A percentile compares a stretch with the other conserved stretches of the same genome.
Conservation (phyloP, 1,139 yeast species). For the Debaryomycetaceae sp. region DNA sequence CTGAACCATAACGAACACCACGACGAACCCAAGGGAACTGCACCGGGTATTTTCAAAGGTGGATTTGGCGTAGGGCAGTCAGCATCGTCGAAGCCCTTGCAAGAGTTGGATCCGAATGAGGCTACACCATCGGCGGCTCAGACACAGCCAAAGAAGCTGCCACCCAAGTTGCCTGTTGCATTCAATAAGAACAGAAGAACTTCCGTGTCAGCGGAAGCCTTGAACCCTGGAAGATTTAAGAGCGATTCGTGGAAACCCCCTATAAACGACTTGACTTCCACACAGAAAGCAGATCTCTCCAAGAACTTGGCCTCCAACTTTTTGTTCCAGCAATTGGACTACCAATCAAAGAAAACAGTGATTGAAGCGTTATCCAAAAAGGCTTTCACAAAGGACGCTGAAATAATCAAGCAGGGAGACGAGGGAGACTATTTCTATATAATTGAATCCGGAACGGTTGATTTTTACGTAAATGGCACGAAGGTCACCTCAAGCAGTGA, state of each 20-base stretch:
- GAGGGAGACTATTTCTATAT: conserved; percentile 95
- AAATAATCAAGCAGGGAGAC: conserved; percentile 88
- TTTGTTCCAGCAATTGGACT: conserved; percentile 72
- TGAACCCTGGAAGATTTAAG: conserved; percentile 52
- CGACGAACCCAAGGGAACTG: conserved; percentile 10
- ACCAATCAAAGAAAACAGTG: conserved; percentile 71
- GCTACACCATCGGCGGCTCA: conserved; percentile 10
- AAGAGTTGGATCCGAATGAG: conserved; percentile 29
- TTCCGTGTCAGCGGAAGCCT: conserved; percentile 80
- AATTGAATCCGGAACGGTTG: conserved; percentile 81
- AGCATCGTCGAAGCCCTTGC: conserved; percentile 16
- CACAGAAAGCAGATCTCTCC: conserved; percentile 66
- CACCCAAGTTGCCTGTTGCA: conserved; percentile 44
- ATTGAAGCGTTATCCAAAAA: conserved; percentile 79
- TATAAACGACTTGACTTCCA: conserved; percentile 56
- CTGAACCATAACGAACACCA: conserved; percentile 30
- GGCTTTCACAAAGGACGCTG: conserved; percentile 52
- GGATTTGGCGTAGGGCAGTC: conserved; percentile 39
- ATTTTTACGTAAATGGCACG: conserved; percentile 69
- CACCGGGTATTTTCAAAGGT: conserved; percentile 40
- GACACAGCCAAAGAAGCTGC: conserved; percentile 14
- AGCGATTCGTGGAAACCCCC: conserved; percentile 77
- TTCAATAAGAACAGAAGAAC: conserved; percentile 84
- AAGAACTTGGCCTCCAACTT: conserved; percentile 76
- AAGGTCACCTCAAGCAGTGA: conserved; percentile 73